Evolutionary conservation across 768 basidiomycete genomes (phyloP), one percentile per base, ranked within the genome.

Genomic region (Zangia roseola): DNA sequence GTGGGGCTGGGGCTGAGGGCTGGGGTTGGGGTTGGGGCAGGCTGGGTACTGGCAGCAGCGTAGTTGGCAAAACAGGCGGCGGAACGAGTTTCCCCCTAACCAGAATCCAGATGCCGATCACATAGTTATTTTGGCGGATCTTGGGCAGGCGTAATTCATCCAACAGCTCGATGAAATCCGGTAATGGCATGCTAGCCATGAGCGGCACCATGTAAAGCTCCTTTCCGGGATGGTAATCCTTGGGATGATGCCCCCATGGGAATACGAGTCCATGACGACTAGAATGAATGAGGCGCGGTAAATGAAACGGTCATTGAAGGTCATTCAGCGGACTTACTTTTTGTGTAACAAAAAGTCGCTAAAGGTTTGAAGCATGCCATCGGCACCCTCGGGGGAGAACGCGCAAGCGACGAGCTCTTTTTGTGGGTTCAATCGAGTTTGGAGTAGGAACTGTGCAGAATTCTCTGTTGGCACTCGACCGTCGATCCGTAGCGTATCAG

Each of bases 161-260:
- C 40, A 93, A 67, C 2, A 94, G 73, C 58, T 93, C 90, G 55
- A 94, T 77, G 58, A 83, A 94, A 50, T 94, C 93, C 1, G 93
- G 93, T 2, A 94, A 69, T 0, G 83, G 74, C 42, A 85, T 78
- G 24, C 69, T 74, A 20, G 86, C 74, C 19, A 76, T 71, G 14
- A 95, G 69, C 2, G 93, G 93, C 16, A 94, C 78, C 56, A 94
- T 79, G 59, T 95, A 95, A 30, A 94, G 69, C 63, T 95, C 93
- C 47, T 88, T 86, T 28, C 91, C 92, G 34, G 88, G 86, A 47
- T 81, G 76, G 59, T 80, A 70, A 10, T 91, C 85, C 55, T 86
- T 84, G 9, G 88, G 84, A 34, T 81, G 78, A 40, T 73, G 74
- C 1, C 90, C 87, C 91, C 91, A 93, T 9, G 91, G 91, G 54